phyloP scores from a whole-genome alignment of 768 basidiomycete species.

The Chlorophyllum brunneum region DNA sequence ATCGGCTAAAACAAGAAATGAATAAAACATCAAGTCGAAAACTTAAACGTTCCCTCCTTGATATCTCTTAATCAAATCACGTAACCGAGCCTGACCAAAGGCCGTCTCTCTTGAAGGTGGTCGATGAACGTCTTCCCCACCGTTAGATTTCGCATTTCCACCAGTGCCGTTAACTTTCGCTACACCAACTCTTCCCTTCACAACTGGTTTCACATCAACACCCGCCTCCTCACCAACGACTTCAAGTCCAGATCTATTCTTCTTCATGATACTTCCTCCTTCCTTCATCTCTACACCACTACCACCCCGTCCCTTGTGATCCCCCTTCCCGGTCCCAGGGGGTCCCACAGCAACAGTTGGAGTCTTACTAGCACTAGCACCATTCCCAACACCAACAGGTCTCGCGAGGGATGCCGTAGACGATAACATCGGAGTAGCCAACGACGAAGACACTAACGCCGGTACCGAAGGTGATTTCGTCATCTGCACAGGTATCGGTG shows the following conservation, averaged over 20 bases:
- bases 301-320: background rate
- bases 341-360: constrained; percentile 1
- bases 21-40: background rate
- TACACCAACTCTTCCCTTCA: background rate
- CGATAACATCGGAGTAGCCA: constrained; percentile 69
- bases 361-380: constrained; percentile 1
- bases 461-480: constrained; percentile 67
- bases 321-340: constrained; percentile 3
- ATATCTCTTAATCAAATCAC: constrained; percentile 82
- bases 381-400: constrained; percentile 23
- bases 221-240: constrained; percentile 2
- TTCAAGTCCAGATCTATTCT: constrained; percentile 6
- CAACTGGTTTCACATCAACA: background rate
- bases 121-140: background rate
- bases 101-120: constrained; percentile 44
- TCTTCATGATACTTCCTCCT: background rate
- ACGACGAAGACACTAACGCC: constrained; percentile 65
- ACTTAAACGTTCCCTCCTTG: constrained; percentile 39
- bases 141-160: constrained; percentile 8
- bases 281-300: background rate
- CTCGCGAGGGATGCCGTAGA: constrained; percentile 75
- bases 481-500: constrained; percentile 23
- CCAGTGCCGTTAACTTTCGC: background rate
- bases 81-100: constrained; percentile 73
- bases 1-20: background rate